These are phyloP conservation scores for Royoungia palumana DNA, from an alignment of 768 basidiomycete species.

Conservation along the genomic window DNA sequence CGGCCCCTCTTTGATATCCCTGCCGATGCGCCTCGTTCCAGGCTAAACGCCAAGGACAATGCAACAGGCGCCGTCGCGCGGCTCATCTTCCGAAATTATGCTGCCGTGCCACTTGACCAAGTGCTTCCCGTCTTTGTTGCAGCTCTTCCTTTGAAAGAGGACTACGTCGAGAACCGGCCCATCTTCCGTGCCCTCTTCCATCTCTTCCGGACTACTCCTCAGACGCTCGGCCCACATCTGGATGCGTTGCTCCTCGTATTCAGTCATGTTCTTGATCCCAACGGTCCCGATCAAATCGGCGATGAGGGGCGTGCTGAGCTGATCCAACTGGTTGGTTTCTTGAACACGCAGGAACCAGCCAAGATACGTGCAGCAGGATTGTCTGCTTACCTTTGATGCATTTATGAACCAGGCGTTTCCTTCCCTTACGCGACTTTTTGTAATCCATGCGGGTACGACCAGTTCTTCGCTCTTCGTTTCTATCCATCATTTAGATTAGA, in stretches of 20 bases:
- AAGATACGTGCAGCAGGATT: constrained; percentile 83
- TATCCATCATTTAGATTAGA: constrained; percentile 21
- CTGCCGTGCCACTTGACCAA: constrained; percentile 83
- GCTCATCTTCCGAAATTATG: constrained; percentile 74
- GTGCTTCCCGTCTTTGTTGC: constrained; percentile 82
- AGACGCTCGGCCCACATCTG: constrained; percentile 67
- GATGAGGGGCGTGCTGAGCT: constrained; percentile 76
- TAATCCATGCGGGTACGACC: background rate
- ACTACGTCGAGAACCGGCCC: constrained; percentile 85
- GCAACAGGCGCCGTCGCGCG: constrained; percentile 93
- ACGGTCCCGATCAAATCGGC: constrained; percentile 67
- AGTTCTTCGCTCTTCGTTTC: constrained; percentile 1
- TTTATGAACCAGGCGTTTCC: constrained; percentile 18
- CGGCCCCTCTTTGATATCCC: constrained; percentile 75
- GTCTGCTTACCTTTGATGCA: constrained; percentile 45
- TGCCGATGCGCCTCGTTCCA: constrained; percentile 58
- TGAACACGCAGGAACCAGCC: constrained; percentile 72
- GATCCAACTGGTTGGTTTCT: constrained; percentile 63
- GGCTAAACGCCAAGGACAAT: constrained; percentile 89
- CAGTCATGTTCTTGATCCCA: constrained; percentile 77
- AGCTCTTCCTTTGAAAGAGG: constrained; percentile 83
- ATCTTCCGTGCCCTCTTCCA: constrained; percentile 88
- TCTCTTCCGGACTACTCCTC: constrained; percentile 75
- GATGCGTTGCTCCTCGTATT: constrained; percentile 80
- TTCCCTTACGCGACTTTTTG: constrained; percentile 1